Base-by-base conservation (phyloP, 768 basidiomycete genomes). In the Panaeolus cyanescens region DNA sequence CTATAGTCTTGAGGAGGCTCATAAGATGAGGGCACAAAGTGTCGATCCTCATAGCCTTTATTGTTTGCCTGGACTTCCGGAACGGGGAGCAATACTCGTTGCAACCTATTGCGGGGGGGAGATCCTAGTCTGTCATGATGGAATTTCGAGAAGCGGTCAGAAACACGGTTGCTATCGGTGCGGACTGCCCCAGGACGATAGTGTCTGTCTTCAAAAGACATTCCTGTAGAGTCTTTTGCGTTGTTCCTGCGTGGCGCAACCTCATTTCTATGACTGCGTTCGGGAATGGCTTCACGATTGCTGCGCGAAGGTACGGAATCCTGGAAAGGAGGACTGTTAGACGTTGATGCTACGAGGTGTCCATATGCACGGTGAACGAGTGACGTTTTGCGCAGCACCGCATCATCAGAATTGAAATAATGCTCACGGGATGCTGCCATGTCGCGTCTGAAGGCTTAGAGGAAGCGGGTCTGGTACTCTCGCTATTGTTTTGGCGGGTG, bases 141-240 rank as follows among this genome's bases (percentile, higher is more conserved):
- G 62, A 64, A 60, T 56, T 62, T 33, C 57, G 61, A 20, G 39
- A 58, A 30, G 20, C 56, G 66, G 36, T 45, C 34, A 55, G 55
- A 50, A 17, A 53, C 10, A 28, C 55, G 45, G 58, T 63, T n/a
- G 31, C 56, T 31, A 45, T 61, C 25, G 40, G 36, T 45, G 39
- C 66, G 69, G 12, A 65, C 63, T 25, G 68, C 77, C 20, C 70
- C 77, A 32, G 88, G 87, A 54, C 87, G 83, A 70, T 90, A 90
- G 70, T 89, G 86, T 30, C 89, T 83, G 70, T 89, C 89, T 59
- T 82, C 76, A 59, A 82, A 85, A 17, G 85, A 80, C 59, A 88
- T 77, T 20, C 60, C 66, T 53, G 57, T 53, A 12, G 67, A 71
- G 55, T 59, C 62, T 53, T 59, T 56, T 25, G 61, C 54, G 56